These are phyloP conservation scores for Podospora pseudopauciseta DNA, from an alignment of 495 filamentous ascomycete genomes.

Conservation along the genomic window DNA sequence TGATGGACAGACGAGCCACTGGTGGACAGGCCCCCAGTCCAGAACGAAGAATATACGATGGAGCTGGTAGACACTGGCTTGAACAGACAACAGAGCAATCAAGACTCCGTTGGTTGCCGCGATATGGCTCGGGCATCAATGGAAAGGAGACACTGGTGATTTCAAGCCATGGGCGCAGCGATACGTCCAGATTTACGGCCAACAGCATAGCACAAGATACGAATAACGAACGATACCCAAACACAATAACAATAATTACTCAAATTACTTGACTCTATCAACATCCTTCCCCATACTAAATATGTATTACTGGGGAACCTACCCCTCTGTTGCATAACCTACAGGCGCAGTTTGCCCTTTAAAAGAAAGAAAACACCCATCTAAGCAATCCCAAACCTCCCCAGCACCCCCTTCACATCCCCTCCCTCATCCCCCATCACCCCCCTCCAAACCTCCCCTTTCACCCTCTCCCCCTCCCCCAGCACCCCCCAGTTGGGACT, in stretches of 20 bases:
- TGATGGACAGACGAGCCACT: no score
- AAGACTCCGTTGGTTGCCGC: background rate
- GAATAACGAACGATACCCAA: background rate
- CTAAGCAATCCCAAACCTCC: conserved; percentile 46
- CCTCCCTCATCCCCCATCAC: conserved; percentile 60
- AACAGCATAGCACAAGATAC: background rate
- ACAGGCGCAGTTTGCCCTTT: no score
- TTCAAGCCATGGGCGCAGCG: background rate
- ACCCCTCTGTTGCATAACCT: no score
- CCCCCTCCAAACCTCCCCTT: conserved; percentile 64
- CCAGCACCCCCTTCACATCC: conserved; percentile 65
- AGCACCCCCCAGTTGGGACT: conserved; percentile 79
- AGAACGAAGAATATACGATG: no score
- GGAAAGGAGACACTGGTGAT: background rate
- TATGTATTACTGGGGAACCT: background rate
- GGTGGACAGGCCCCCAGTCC: no score
- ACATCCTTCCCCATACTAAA: background rate
- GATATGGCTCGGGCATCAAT: background rate
- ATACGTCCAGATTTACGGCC: background rate
- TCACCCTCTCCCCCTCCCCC: conserved; percentile 55
- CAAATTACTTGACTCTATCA: background rate
- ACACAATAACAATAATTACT: background rate
- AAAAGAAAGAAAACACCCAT: conserved; percentile 1
- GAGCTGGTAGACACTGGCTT: background rate
- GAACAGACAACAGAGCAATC: background rate